Evolutionary conservation across 2,329 filamentous ascomycete species (phyloP), one percentile per base, ranked within the genome.

Genomic region (Epichloe gansuensis): DNA sequence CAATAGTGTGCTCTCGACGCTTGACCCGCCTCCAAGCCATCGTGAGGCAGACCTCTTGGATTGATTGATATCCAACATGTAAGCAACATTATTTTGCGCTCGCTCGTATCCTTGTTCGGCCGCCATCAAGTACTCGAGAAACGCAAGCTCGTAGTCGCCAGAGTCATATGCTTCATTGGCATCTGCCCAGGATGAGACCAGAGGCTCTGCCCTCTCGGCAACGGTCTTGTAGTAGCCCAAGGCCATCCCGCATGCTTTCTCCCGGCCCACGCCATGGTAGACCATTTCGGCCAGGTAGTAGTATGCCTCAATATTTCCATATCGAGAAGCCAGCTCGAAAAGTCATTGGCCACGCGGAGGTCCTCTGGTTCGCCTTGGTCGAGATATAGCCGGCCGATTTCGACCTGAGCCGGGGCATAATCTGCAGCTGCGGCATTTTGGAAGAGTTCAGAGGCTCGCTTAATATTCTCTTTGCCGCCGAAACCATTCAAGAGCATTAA

Each of bases 261-360:
- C 88, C 38, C 87, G 78, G 5, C 88, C 89, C 34, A 94, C 78
- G 0, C 88, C 90, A 56, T 88, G 80, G 59, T 91, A 81, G 25
- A 83, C 85, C 73, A 95, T 82, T 68, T 96, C 91, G 2, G 88
- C 91, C 4, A 96, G 80, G 65, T 95, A 95, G 69, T 95, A 96
- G 64, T 88, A 88, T 0, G 90, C 87, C 67, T 95, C 90, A 56
- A 95, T 86, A 63, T 90, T 86, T 13, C 85, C 85, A 64, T 89
- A 89, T 25, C 88, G 76, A 42, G 85, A 85, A 5, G 91, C 91
- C 47, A 91, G 76, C 62, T 95, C 90, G 61, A 96, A 95, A 94
- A 95, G 59, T 85, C 83, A 55, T 83, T 86, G 2, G 91, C 91
- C 0, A 84, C 83, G 5, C 77, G 72, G n/a, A 93, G 72, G 60